Conservation (phyloP, 306 rosid genomes). For the Pachyrhizus erosus region DNA sequence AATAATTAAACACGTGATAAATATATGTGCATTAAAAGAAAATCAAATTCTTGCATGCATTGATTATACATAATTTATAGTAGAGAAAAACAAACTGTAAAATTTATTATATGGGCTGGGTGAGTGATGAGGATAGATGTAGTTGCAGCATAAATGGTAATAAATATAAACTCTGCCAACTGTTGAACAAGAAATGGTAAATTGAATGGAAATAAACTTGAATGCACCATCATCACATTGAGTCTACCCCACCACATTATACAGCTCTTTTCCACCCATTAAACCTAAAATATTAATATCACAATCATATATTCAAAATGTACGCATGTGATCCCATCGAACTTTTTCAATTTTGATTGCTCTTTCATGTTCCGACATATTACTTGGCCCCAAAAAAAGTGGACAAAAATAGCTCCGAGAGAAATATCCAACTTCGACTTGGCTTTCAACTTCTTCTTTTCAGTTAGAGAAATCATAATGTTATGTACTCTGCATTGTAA, state of each 20-base stretch:
- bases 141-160: conserved; percentile 27
- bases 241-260: conserved; percentile 18
- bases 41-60: background rate
- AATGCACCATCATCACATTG: conserved; percentile 12
- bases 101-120: background rate
- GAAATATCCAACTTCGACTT: background rate
- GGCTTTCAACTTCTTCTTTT: background rate
- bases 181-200: conserved; percentile 31
- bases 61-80: background rate
- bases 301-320: conserved; percentile 21
- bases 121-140: background rate
- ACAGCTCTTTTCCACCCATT: conserved; percentile 30
- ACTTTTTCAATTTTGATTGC: conserved; percentile 42
- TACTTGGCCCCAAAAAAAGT: conserved; percentile 20
- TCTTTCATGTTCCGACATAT: conserved; percentile 33
- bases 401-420: conserved; percentile 4
- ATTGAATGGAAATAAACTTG: conserved; percentile 7
- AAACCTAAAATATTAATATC: conserved; percentile 11
- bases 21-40: conserved; percentile 8
- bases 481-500: background rate
- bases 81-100: background rate
- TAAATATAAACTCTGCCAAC: conserved; percentile 14
- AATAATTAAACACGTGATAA: background rate
- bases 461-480: background rate
- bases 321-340: conserved; percentile 44